Evolutionary conservation across 2,329 filamentous ascomycete genomes (phyloP), one percentile per base, ranked within the genome.

Genomic region (Ambrosiella cleistominuta): DNA sequence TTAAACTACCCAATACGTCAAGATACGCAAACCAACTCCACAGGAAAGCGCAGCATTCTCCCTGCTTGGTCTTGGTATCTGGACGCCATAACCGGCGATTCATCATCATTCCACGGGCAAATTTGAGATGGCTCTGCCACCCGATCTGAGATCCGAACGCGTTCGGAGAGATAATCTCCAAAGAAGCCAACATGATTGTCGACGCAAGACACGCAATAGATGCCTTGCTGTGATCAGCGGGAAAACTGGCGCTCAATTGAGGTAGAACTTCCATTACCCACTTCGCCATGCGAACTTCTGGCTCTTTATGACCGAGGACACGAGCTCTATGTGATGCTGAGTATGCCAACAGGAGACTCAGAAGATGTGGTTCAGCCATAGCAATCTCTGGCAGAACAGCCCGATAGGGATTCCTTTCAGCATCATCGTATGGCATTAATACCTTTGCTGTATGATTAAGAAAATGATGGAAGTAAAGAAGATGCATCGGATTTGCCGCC

Each of bases 21-120:
- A 94, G 76, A 68, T 93, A 93, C 1, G 84, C 85, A 62, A 93
- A 85, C 88, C 88, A 94, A 60, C 85, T 81, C 63, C 80, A 83
- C 8, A 93, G 75, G 65, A 94, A 93, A 57, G 84, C 56, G 83
- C 57, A 82, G 76, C 57, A 86, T 54, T 60, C 59, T 8, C 59
- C 59, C 56, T 60, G 74, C 65, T 79, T 60, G 19, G 59, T 60
- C 17, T 51, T 58, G 38, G 47, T 60, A 15, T 60, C 56, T 12
- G 56, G 56, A 12, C 59, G 59, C 59, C 59, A 60, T n/a, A 60
- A 37, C 17, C 73, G 65, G 82, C 39, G 42, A 36, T 58, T 56
- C 56, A 81, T 73, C 64, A 91, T 89, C 63, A 94, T 80, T 64
- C 85, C 79, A 1, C 88, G 80, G 1, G 88, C 87, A 57, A 88